A percentile compares a stretch with the other conserved stretches of the same genome.
These are phyloP conservation scores for Amaranthus cruentus DNA, from an alignment of 148 eudicot genomes.

Conservation along the genomic window DNA sequence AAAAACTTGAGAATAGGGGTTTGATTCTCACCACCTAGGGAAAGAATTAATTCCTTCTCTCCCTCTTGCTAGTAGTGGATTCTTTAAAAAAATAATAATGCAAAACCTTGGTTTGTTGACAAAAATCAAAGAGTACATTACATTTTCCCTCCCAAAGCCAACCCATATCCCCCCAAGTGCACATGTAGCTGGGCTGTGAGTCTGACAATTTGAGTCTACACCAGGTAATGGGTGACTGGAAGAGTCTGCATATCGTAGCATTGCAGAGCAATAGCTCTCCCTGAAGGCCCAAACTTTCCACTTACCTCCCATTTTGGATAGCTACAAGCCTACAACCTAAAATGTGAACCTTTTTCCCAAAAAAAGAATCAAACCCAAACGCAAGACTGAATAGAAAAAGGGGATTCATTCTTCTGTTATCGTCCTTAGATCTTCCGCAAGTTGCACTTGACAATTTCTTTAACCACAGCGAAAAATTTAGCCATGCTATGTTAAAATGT, in stretches of 20 bases:
- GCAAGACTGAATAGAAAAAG: neutral
- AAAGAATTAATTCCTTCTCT: no score
- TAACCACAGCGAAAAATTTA: neutral
- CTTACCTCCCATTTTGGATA: neutral
- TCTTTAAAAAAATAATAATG: no score
- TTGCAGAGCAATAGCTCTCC: neutral
- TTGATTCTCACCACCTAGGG: no score
- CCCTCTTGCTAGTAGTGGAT: no score
- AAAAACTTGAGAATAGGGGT: neutral
- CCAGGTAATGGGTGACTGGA: no score
- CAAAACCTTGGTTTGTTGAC: no score
- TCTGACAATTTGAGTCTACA: no score
- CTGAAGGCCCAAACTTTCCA: neutral
- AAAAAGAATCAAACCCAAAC: neutral
- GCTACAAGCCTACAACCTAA: neutral
- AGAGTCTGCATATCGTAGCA: neutral
- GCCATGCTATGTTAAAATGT: neutral
- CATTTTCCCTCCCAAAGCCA: no score
- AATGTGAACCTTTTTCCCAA: neutral
- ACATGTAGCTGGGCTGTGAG: no score
- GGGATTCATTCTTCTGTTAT: neutral
- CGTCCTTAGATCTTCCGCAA: neutral
- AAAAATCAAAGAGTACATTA: no score
- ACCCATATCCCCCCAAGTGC: no score
- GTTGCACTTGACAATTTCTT: neutral